phyloP scores from a whole-genome alignment of 1,284 basidiomycete genomes.

The Sanguinoderma infundibulare region DNA sequence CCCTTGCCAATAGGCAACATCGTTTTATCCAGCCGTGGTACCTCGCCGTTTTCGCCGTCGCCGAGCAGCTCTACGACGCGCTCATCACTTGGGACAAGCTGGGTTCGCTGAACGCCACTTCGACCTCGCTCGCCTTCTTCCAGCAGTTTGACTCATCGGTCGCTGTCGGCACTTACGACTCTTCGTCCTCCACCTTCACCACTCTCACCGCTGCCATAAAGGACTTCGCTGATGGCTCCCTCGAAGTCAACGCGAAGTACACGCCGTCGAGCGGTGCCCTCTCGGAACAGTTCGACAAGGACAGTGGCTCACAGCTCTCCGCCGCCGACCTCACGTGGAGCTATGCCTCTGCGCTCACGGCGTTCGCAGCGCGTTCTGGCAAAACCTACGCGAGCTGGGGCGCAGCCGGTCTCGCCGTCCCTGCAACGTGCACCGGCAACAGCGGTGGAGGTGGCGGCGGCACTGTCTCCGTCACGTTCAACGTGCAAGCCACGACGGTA shows the following conservation, averaged over 20 bases:
- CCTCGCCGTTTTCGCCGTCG: slow-evolving; percentile 45
- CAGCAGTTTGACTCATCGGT: slow-evolving; percentile 40
- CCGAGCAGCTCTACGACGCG: slow-evolving; percentile 51
- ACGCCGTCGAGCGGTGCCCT: slow-evolving; percentile 45
- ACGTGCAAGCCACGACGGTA: slow-evolving; percentile 63
- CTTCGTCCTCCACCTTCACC: slow-evolving; percentile 35
- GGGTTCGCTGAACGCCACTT: slow-evolving; percentile 40
- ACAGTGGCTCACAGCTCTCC: slow-evolving; percentile 38
- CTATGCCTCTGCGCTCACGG: slow-evolving; percentile 46
- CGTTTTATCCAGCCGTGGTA: slow-evolving; percentile 44
- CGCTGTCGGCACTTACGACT: slow-evolving; percentile 41
- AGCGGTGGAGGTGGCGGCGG: slow-evolving; percentile 40
- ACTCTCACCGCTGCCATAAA: slow-evolving; percentile 41
- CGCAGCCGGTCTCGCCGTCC: slow-evolving; percentile 58
- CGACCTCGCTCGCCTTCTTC: slow-evolving; percentile 49
- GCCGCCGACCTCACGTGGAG: slow-evolving; percentile 51
- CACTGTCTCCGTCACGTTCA: slow-evolving; percentile 66
- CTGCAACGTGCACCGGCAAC: slow-evolving; percentile 45
- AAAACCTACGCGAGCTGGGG: slow-evolving; percentile 60
- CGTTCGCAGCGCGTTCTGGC: slow-evolving; percentile 42
- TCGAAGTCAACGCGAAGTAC: slow-evolving; percentile 42
- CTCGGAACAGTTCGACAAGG: slow-evolving; percentile 44
- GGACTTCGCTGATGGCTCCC: slow-evolving; percentile 48
- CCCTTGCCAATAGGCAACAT: not conserved
- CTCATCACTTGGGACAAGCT: slow-evolving; percentile 42